Evolutionary conservation across 2,329 filamentous ascomycete species (phyloP), one percentile per base, ranked within the genome.

Genomic region (Colletotrichum godetiae): DNA sequence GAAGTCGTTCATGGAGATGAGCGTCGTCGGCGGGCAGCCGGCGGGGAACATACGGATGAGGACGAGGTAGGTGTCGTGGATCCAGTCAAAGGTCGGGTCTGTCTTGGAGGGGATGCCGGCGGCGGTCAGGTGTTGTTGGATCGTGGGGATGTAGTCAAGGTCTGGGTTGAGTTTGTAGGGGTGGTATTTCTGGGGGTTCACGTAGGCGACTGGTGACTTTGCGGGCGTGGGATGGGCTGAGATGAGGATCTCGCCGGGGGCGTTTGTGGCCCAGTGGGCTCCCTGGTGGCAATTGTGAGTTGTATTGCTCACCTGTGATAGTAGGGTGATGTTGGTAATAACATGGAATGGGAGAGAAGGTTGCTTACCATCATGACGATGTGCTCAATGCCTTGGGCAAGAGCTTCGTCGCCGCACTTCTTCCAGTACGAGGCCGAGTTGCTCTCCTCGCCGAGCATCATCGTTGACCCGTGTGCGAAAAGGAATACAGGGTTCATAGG

Each of bases 381-480:
- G 52, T 90, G 89, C 80, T 92, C 90, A 79, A 93, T 86, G 15
- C 86, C 86, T 72, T 89, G 82, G 6, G 85, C 86, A 6, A 92
- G 85, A 3, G 91, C 91, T 73, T 89, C 88, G 75, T 92, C 90
- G 60, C 92, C 91, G 76, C 88, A 89, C 74, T 87, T 85, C 78
- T 92, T 91, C 92, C 91, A 93, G 81, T 92, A 93, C 24, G 86
- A 84, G 12, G 90, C 90, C 0, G 90, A 91, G 2, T 83, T 80
- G 15, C 88, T 89, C 76, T 92, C 87, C 78, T 93, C 91, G 46
- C 91, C 91, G 15, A 93, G 82, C 91, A 93, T 93, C 90, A 92
- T 92, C 52, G 91, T 93, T 15, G 90, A 92, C 78, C 92, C 91
- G 86, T 93, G 91, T 3, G 91, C 92, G 81, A 93, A 93, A 82